phyloP scores from a whole-genome alignment of 352 stramenopile species.

The Phytophthora niederhauseri region DNA sequence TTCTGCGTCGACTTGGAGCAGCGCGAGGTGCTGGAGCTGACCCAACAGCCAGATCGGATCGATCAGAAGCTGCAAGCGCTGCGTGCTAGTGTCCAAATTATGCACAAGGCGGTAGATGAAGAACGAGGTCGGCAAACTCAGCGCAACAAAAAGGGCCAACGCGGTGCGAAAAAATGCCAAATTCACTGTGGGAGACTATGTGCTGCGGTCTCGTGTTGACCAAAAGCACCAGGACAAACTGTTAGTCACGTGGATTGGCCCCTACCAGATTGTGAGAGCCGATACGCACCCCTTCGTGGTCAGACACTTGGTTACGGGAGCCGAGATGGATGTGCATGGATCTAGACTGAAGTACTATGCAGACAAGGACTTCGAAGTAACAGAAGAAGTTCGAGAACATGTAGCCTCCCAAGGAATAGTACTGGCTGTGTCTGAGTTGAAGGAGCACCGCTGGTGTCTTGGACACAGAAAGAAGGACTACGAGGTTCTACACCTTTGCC shows the following conservation, averaged over 20 bases:
- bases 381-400: constrained; percentile 30
- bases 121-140: too few species aligned
- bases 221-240: constrained; percentile 33
- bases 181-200: constrained; percentile 34
- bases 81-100: constrained; percentile 8
- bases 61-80: neutral
- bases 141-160: constrained; percentile 9
- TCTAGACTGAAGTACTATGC: constrained; percentile 38
- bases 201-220: constrained; percentile 36
- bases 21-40: neutral
- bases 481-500: too few species aligned
- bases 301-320: constrained; percentile 14
- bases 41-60: neutral
- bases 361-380: constrained; percentile 23
- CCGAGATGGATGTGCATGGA: constrained; percentile 21
- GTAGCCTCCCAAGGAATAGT: constrained; percentile 26
- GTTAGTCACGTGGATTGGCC: constrained; percentile 35
- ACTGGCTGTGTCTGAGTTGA: constrained; percentile 14
- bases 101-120: constrained; percentile 10
- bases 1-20: constrained; percentile 5
- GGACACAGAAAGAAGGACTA: too few species aligned
- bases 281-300: constrained; percentile 28
- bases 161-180: constrained; percentile 7
- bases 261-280: constrained; percentile 24
- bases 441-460: neutral